phyloP scores from a whole-genome alignment of 345 rosid species.

The Bretschneidera sinensis region DNA sequence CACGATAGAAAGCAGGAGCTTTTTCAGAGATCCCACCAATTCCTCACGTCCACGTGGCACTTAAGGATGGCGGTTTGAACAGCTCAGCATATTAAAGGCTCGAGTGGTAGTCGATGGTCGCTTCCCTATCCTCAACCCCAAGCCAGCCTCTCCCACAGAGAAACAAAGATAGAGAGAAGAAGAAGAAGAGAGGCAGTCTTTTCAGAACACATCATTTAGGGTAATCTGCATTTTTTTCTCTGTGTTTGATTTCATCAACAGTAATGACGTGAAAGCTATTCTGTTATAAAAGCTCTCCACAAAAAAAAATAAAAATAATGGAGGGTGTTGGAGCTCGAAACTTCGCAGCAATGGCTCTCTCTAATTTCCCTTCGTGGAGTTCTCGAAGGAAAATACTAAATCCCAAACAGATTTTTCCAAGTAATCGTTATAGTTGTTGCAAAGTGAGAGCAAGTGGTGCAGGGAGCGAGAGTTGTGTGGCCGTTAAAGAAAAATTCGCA shows the following conservation, averaged over 20 bases:
- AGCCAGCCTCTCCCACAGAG: background rate
- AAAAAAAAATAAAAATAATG: constrained; percentile 30
- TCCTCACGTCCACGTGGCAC: constrained; percentile 17
- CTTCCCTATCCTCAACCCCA: constrained; percentile 15
- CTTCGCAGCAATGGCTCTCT: constrained; percentile 55
- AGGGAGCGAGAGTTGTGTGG: constrained; percentile 63
- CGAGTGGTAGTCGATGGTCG: constrained; percentile 16
- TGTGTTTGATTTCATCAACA: background rate
- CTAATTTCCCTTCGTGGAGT: constrained; percentile 36
- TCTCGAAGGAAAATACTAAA: constrained; percentile 16
- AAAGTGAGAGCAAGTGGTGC: constrained; percentile 44
- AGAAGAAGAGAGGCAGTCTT: no score
- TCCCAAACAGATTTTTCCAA: constrained; percentile 19
- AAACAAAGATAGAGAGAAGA: background rate
- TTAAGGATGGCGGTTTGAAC: constrained; percentile 10
- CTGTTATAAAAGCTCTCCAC: background rate
- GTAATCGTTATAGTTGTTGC: constrained; percentile 25
- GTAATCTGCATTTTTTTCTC: background rate
- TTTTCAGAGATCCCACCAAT: no score
- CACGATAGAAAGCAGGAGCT: background rate
- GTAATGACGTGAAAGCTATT: constrained; percentile 20
- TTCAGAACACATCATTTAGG: background rate
- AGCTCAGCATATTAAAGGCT: constrained; percentile 17
- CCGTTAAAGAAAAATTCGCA: constrained; percentile 54
- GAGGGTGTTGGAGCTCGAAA: constrained; percentile 65